These are phyloP conservation scores for Cynanchum wilfordii DNA, from an alignment of 257 asterid species.

Conservation along the genomic window DNA sequence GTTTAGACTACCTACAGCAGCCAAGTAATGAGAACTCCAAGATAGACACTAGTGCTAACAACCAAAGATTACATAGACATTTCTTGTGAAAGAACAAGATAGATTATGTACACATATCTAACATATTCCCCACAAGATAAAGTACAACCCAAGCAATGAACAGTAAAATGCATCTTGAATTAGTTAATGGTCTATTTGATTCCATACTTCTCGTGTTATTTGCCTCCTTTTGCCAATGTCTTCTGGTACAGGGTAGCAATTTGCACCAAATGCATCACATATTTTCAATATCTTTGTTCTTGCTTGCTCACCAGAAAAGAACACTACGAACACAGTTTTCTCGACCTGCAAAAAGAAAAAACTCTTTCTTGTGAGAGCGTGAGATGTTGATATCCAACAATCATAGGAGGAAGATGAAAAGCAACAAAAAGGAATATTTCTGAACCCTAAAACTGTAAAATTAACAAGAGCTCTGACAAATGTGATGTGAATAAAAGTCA, in stretches of 20 bases:
- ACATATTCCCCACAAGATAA: not conserved
- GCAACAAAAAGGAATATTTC: not conserved
- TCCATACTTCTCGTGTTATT: constrained; percentile 76
- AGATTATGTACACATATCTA: not conserved
- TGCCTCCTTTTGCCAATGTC: constrained; percentile 74
- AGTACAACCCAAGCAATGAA: not conserved
- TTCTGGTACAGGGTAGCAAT: constrained; percentile 96
- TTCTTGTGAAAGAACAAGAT: not conserved
- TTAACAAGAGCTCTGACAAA: not conserved
- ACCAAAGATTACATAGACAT: not conserved
- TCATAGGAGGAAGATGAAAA: constrained; percentile 1
- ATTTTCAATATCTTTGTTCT: constrained; percentile 84
- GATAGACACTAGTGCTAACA: not conserved
- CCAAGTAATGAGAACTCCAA: not conserved
- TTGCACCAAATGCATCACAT: constrained; percentile 97
- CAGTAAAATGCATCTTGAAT: not conserved
- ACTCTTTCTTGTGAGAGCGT: constrained; percentile 18
- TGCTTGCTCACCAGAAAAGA: constrained; percentile 99
- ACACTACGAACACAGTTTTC: constrained; percentile 84
- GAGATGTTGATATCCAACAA: constrained; percentile 13
- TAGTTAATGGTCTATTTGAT: constrained; percentile 15
- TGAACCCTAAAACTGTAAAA: not conserved
- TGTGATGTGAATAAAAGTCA: not conserved
- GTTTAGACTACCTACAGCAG: not conserved
- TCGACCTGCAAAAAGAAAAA: constrained; percentile 69